Conservation (phyloP, 768 basidiomycete species). For the Xanthoconium purpureum region DNA sequence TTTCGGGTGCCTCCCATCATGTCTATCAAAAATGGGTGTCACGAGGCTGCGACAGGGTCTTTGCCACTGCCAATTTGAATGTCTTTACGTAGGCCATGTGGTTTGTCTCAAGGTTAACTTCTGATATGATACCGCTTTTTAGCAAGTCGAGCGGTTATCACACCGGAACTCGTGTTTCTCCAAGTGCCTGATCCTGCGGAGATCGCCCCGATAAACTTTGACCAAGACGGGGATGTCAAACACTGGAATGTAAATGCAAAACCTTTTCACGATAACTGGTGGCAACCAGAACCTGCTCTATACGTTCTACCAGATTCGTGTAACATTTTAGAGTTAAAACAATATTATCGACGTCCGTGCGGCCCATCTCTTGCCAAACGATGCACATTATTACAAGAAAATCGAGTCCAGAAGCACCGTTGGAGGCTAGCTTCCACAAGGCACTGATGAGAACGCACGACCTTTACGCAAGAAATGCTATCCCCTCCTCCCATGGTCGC, state of each 20-base stretch:
- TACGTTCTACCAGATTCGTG: constrained; percentile 9
- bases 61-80: constrained; percentile 11
- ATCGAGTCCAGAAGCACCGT: constrained; percentile 18
- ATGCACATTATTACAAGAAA: constrained; percentile 16
- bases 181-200: constrained; percentile 25
- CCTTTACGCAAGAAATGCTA: constrained; percentile 23
- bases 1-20: constrained; percentile 1
- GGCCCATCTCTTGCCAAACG: neutral
- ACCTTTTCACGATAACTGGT: neutral
- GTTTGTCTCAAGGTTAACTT: constrained; percentile 30
- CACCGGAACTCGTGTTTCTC: constrained; percentile 10
- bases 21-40: constrained; percentile 5
- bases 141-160: constrained; percentile 15
- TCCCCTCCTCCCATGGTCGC: constrained; percentile 34
- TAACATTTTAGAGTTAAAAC: constrained; percentile 13
- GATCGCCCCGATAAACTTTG: constrained; percentile 30
- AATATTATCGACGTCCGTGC: constrained; percentile 1
- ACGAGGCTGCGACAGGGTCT: constrained; percentile 24
- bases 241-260: neutral
- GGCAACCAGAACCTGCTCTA: constrained; percentile 6
- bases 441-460: constrained; percentile 18
- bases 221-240: constrained; percentile 2
- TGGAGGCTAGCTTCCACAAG: constrained; percentile 9
- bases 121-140: constrained; percentile 10
- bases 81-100: constrained; percentile 21